Percentiles rank a stretch among this genome's conserved stretches.
Evolutionary conservation across 768 basidiomycete species (phyloP).

Genomic region (Termitomyces eurrhizus): DNA sequence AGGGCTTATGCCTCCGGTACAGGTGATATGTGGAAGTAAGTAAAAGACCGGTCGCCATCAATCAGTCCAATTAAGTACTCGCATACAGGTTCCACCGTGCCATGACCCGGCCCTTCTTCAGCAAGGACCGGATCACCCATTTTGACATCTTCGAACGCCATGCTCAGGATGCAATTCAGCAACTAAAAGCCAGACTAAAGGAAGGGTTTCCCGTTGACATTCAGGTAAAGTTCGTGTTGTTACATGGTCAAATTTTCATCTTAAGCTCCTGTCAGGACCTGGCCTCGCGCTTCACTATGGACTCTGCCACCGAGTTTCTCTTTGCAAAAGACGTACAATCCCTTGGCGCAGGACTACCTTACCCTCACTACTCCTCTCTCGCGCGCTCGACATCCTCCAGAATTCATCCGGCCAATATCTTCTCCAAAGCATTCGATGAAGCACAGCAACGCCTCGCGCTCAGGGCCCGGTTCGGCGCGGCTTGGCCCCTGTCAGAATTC

Average conservation of each 20-base stretch:
- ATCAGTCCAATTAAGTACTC: not conserved
- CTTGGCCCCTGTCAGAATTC: slow-evolving; percentile 53
- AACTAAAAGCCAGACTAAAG: slow-evolving; percentile 39
- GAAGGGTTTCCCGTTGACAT: slow-evolving; percentile 54
- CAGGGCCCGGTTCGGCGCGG: slow-evolving; percentile 33
- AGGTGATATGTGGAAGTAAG: slow-evolving; percentile 74
- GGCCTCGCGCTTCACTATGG: slow-evolving; percentile 52
- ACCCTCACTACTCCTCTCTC: slow-evolving; percentile 32
- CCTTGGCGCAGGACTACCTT: slow-evolving; percentile 46
- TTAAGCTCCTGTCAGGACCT: slow-evolving; percentile 29
- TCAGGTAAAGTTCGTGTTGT: slow-evolving; percentile 34
- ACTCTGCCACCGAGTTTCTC: slow-evolving; percentile 60
- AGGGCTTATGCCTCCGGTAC: not conserved
- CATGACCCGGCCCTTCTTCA: slow-evolving; percentile 73
- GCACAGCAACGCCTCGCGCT: slow-evolving; percentile 35
- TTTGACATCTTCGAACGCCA: slow-evolving; percentile 62
- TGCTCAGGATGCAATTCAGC: slow-evolving; percentile 40
- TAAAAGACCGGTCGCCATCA: not conserved
- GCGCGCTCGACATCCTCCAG: slow-evolving; percentile 22
- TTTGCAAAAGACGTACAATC: slow-evolving; percentile 51
- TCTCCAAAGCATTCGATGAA: slow-evolving; percentile 45
- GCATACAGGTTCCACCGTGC: slow-evolving; percentile 52
- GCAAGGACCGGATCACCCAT: slow-evolving; percentile 53
- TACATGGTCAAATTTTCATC: not conserved
- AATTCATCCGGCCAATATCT: slow-evolving; percentile 36